Evolutionary conservation across 805 yeast genomes (phyloP), one percentile per base, ranked within the genome.

Genomic region (Candida hispaniensis): DNA sequence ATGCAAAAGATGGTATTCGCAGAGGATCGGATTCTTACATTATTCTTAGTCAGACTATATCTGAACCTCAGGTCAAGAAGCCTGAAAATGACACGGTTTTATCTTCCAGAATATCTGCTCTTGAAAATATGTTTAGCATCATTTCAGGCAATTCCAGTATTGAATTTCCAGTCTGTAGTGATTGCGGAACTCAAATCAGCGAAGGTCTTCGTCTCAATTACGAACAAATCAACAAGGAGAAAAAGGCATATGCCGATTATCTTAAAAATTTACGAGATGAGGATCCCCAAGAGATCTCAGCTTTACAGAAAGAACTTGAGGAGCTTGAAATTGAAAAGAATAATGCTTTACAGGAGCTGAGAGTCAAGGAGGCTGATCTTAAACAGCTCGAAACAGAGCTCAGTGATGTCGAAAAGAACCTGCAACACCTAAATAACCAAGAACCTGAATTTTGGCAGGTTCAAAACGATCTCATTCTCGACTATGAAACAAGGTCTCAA

Each of bases 121-220:
- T 32, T 12, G 36, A 32, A 11, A 32, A 27, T 13, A n/a, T 32
- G 13, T 32, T 32, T 14, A 28, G 24, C 28, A 23, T 32, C n/a
- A 32, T 32, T 18, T 23, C 28, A 13, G 16, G 28, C 18, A 32
- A 30, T 42, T 75, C 77, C 34, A 83, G 77, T 41, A 66, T 88
- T 10, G 93, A 82, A 44, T 75, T 73, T 49, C 98, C 98, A 0
- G 72, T 91, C 10, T 88, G 97, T 47, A 66, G 66, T 14, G 96
- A 86, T 26, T 91, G 98, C 54, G 79, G 91, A 5, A 71, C 67
- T 26, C 52, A 66, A 13, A 55, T 88, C 15, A 61, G 79, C 7
- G 73, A 70, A 7, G 75, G 75, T 39, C 64, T 83, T 53, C 77
- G 75, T 47, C 53, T 60, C 8, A 75, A 75, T 45, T 79, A 79